Evolutionary conservation across 495 filamentous ascomycete species (phyloP).

Genomic region (Aspergillus coremiiformis): DNA sequence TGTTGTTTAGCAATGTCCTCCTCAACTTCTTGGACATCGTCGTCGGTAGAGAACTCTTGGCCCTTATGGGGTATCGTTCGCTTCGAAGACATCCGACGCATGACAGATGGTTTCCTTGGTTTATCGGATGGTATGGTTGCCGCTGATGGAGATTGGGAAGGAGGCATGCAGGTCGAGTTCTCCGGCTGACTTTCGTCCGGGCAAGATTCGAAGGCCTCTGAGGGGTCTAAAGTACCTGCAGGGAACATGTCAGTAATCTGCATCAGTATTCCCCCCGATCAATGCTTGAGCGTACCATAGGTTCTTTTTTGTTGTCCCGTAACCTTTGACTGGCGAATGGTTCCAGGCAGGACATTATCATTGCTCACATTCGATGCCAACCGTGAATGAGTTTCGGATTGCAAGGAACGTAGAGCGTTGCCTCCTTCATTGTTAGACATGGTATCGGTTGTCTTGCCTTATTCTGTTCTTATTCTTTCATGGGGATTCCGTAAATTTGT

Average conservation of each 20-base stretch:
- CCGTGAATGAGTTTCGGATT: slow-evolving; percentile 7
- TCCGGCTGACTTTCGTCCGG: slow-evolving; percentile 30
- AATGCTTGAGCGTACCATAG: slow-evolving; percentile 24
- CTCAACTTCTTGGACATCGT: slow-evolving; percentile 79
- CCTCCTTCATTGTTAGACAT: slow-evolving; percentile 7
- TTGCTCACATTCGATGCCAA: slow-evolving; percentile 5
- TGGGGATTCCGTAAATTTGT: not conserved
- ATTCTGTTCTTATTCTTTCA: not conserved
- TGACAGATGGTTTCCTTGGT: slow-evolving; percentile 63
- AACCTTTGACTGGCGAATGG: slow-evolving; percentile 17
- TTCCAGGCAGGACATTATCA: slow-evolving; percentile 15
- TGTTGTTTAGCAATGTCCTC: slow-evolving; percentile 37
- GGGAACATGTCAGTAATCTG: slow-evolving; percentile 9
- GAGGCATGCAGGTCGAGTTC: slow-evolving; percentile 18
- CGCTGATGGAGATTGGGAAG: slow-evolving; percentile 47
- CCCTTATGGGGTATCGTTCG: slow-evolving; percentile 67
- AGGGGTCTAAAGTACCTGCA: slow-evolving; percentile 33
- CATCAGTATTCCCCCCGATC: not conserved
- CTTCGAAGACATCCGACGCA: slow-evolving; percentile 67
- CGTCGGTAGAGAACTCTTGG: slow-evolving; percentile 89
- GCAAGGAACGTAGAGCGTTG: not conserved
- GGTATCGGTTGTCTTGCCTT: not conserved
- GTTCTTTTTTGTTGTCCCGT: slow-evolving; percentile 24
- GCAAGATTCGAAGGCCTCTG: slow-evolving; percentile 18
- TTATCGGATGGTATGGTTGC: slow-evolving; percentile 47